phyloP scores from a whole-genome alignment of 2,329 filamentous ascomycete species.

The Pseudogymnoascus pannorum region DNA sequence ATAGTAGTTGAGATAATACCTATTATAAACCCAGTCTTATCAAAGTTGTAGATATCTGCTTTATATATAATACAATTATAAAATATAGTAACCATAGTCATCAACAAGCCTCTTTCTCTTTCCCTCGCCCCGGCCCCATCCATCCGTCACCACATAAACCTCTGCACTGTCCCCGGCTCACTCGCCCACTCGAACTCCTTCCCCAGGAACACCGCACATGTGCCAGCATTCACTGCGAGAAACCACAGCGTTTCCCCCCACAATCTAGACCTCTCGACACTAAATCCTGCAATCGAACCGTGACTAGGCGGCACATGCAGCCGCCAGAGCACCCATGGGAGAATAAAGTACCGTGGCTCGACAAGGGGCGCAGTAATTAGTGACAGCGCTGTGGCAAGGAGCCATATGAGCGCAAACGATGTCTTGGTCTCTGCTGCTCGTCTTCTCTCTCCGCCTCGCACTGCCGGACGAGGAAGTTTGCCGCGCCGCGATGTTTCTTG shows the following conservation, averaged over 20 bases:
- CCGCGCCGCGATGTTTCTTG: conserved; percentile 14
- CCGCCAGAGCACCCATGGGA: conserved; percentile 91
- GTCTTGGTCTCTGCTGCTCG: conserved; percentile 29
- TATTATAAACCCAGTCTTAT: too few species aligned
- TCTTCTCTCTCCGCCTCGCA: conserved; percentile 15
- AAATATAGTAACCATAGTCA: too few species aligned
- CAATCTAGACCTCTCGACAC: conserved; percentile 22
- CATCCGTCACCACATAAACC: conserved; percentile 68
- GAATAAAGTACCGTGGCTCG: conserved; percentile 91
- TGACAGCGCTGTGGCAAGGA: conserved; percentile 67
- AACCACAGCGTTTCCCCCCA: conserved; percentile 66
- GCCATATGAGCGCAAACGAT: conserved; percentile 48
- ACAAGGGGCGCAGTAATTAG: conserved; percentile 86
- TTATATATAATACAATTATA: too few species aligned
- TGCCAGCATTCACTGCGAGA: conserved; percentile 53
- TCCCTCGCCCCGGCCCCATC: too few species aligned
- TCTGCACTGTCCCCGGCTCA: conserved; percentile 50
- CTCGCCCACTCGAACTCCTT: conserved; percentile 56
- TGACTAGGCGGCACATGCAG: conserved; percentile 54
- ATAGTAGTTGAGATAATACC: too few species aligned
- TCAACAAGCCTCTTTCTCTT: too few species aligned
- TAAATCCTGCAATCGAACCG: conserved; percentile 9
- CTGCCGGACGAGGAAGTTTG: not conserved
- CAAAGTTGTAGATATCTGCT: too few species aligned
- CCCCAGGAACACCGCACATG: conserved; percentile 65